Evolutionary conservation across 2,329 filamentous ascomycete species (phyloP), one percentile per base, ranked within the genome.

Genomic region (Cytospora piceicola): DNA sequence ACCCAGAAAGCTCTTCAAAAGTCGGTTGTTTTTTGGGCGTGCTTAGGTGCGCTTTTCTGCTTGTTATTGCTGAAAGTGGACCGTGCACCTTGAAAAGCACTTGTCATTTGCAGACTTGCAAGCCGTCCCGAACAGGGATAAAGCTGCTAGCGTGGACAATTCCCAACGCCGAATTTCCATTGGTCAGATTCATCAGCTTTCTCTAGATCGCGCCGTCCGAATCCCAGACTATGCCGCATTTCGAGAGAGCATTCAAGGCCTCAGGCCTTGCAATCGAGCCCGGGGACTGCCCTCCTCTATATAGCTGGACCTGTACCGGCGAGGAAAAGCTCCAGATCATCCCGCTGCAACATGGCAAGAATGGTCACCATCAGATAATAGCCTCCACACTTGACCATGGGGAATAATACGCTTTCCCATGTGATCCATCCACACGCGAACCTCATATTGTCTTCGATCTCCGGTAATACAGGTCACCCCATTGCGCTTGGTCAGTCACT

Each of bases 1-100:
- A 20, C 46, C 53, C 29, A 34, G 49, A 63, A 57, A 17, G 61
- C 52, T 53, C 39, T 46, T 27, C 52, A 46, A 51, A 52, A 24
- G 17, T 24, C 27, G 27, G 8, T 51, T 34, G 59, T 2, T 61
- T 61, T 61, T 32, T 20, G 39, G 58, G 58, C 20, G 24, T 51
- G 27, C 17, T n/a, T 39, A 39, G 30, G 27, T 15, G 58, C 42
- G 42, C n/a, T 34, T 42, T 60, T 60, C 46, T 49, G n/a, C 46
- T n/a, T 49, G n/a, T 49, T 49, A 9, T 49, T 49, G 8, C 12
- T 22, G 15, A n/a, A 9, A 7, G 46, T 24, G 46, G 46, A n/a
- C 46, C n/a, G 36, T 46, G 36, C 30, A 24, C 20, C 39, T 29
- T 12, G 32, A 8, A 27, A 24, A 42, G 20, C 20, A 46, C n/a